Evolutionary conservation across 306 rosid genomes (phyloP), one percentile per base, ranked within the genome.

Genomic region (Vigna nakashimae): DNA sequence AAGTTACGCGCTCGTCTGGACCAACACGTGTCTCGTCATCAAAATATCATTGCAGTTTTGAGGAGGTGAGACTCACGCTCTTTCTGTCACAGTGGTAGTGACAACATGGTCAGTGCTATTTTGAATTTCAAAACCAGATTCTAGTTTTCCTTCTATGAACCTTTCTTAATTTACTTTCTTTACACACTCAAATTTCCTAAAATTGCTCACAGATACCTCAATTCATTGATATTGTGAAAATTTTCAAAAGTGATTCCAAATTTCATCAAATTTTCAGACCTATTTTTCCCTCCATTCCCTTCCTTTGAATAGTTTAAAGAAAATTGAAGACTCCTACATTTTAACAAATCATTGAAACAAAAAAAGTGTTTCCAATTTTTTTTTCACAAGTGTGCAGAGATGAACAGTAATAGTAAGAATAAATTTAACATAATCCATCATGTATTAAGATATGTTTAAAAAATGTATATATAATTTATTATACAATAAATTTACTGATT

Each of bases 41-140:
- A 5, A 8, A 1, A 14, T 13, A 28, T 49, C 52, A 58, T 59
- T 76, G 17, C 52, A 20, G 20, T 50, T 51, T 22, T 0, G 0
- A 42, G 51, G 6, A 9, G 14, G 75, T 77, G 85, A 76, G 49
- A 69, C 8, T 32, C 17, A 36, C 24, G 2, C 16, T 7, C 69
- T 63, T 3, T 3, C 15, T 0, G 2, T 40, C 11, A 40, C 67
- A 24, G 50, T 62, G 69, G 74, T 63, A 24, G 8, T 6, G 3
- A 9, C 12, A 4, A 49, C 16, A 7, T 9, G 3, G 6, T 17
- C 34, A 73, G 56, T 24, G 13, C 15, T 9, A 62, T 18, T 76
- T 82, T 76, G 28, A 82, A 82, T 81, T 81, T 80, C 75, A 80
- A 57, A 73, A 67, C 6, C 14, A 40, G 71, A 67, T 49, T 75